phyloP scores from a whole-genome alignment of 495 filamentous ascomycete genomes.

The Endocarpon pusillum region DNA sequence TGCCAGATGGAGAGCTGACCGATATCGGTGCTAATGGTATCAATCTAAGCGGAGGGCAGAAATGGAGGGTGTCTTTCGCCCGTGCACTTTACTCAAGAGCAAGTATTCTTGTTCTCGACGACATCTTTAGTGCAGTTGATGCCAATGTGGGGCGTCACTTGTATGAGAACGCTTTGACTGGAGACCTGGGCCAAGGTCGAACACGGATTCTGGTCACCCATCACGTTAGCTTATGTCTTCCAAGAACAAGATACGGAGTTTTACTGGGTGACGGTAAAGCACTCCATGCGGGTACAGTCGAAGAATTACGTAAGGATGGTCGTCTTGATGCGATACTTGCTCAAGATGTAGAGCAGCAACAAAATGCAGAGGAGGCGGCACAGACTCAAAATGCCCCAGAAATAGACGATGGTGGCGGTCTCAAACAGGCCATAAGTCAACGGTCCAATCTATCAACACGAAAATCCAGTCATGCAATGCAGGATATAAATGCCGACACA shows the following conservation, averaged over 20 bases:
- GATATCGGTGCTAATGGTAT: slow-evolving; percentile 73
- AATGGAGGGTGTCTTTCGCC: slow-evolving; percentile 67
- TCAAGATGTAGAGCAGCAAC: slow-evolving; percentile 28
- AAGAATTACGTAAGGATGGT: slow-evolving; percentile 38
- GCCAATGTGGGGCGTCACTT: slow-evolving; percentile 64
- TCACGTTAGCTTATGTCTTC: slow-evolving; percentile 54
- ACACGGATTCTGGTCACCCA: slow-evolving; percentile 73
- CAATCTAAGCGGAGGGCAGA: slow-evolving; percentile 69
- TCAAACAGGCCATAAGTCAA: neutral
- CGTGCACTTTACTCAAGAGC: slow-evolving; percentile 67
- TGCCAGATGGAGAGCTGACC: slow-evolving; percentile 56
- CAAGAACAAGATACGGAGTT: slow-evolving; percentile 52
- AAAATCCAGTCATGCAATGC: slow-evolving; percentile 24
- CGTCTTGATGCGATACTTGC: slow-evolving; percentile 40
- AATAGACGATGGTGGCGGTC: slow-evolving; percentile 1
- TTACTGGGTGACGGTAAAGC: slow-evolving; percentile 50
- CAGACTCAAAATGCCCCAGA: slow-evolving; percentile 26
- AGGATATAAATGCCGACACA: slow-evolving; percentile 16
- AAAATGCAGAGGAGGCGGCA: slow-evolving; percentile 24
- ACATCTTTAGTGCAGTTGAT: slow-evolving; percentile 59
- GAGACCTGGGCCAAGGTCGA: slow-evolving; percentile 46
- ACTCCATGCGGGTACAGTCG: slow-evolving; percentile 39
- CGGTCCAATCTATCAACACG: slow-evolving; percentile 2
- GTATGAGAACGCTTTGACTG: slow-evolving; percentile 56
- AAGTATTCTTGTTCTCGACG: slow-evolving; percentile 62